Percentiles rank a stretch among this genome's conserved stretches.
Conservation (phyloP, 1,284 basidiomycete species). For the Heliocybe sulcata region DNA sequence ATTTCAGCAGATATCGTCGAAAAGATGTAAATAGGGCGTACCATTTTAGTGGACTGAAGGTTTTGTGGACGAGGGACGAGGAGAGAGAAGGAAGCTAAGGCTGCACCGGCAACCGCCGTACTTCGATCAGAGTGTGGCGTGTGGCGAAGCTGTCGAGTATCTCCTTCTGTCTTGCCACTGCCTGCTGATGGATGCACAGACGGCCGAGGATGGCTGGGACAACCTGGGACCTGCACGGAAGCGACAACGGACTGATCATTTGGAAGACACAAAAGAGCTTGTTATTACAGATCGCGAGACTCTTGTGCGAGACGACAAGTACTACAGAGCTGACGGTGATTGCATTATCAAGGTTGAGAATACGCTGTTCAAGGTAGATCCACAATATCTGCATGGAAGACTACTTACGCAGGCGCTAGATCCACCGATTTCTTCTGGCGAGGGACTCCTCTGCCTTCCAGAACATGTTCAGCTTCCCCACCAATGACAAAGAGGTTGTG, state of each 20-base stretch:
- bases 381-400: conserved; percentile 6
- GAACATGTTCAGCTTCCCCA: conserved; percentile 42
- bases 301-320: conserved; percentile 15
- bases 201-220: not conserved
- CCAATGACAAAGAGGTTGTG: conserved; percentile 18
- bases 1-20: not conserved
- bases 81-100: not conserved
- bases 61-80: not conserved
- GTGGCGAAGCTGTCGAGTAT: not conserved
- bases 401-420: conserved; percentile 20
- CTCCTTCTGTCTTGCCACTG: not conserved
- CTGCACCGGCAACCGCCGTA: not conserved
- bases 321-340: conserved; percentile 32
- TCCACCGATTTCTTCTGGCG: conserved; percentile 40
- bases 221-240: not conserved
- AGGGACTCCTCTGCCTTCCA: conserved; percentile 46
- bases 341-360: conserved; percentile 38
- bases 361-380: conserved; percentile 38
- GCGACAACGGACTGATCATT: conserved; percentile 3
- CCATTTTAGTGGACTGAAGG: conserved; percentile 17
- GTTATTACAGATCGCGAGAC: not conserved
- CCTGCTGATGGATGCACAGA: not conserved
- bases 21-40: conserved; percentile 4
- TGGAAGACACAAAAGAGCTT: conserved; percentile 3
- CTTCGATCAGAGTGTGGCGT: not conserved